Evolutionary conservation across 495 filamentous ascomycete genomes (phyloP).

Genomic region (Xylaria sp.): DNA sequence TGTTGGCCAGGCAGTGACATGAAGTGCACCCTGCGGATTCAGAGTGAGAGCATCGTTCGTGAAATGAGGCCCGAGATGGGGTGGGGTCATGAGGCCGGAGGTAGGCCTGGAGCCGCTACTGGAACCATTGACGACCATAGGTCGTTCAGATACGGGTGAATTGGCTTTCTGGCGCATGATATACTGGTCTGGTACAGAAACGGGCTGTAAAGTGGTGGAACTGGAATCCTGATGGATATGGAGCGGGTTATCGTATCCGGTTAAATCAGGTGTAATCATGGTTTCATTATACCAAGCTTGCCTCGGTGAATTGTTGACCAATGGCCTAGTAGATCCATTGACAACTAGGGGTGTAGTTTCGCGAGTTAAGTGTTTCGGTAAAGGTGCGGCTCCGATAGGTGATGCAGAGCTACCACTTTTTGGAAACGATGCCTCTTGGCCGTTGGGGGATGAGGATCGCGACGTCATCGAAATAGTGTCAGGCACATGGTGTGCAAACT

Average conservation of each 20-base stretch:
- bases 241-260: conserved; percentile 48
- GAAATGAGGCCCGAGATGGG: conserved; percentile 29
- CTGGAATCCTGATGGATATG: conserved; percentile 47
- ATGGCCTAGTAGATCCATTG: conserved; percentile 50
- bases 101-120: conserved; percentile 52
- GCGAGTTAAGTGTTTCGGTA: conserved; percentile 38
- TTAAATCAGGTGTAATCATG: conserved; percentile 33
- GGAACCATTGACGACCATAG: conserved; percentile 60
- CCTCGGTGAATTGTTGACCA: conserved; percentile 32
- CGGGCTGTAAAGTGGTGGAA: conserved; percentile 30
- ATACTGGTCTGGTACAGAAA: conserved; percentile 31
- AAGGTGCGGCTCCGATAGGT: conserved; percentile 43
- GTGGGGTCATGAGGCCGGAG: conserved; percentile 13
- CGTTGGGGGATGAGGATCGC: conserved; percentile 61
- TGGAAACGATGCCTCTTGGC: conserved; percentile 54
- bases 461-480: conserved; percentile 59
- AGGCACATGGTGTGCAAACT: conserved; percentile 56
- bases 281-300: conserved; percentile 39
- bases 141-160: conserved; percentile 46
- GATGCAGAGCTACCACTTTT: conserved; percentile 50
- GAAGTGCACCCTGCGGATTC: conserved; percentile 24
- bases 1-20: conserved; percentile 23
- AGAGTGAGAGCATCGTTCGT: conserved; percentile 29
- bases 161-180: conserved; percentile 31
- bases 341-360: conserved; percentile 53